Evolutionary conservation across 805 yeast genomes (phyloP), one percentile per base, ranked within the genome.

Genomic region (Yamadazyma kitorensis): DNA sequence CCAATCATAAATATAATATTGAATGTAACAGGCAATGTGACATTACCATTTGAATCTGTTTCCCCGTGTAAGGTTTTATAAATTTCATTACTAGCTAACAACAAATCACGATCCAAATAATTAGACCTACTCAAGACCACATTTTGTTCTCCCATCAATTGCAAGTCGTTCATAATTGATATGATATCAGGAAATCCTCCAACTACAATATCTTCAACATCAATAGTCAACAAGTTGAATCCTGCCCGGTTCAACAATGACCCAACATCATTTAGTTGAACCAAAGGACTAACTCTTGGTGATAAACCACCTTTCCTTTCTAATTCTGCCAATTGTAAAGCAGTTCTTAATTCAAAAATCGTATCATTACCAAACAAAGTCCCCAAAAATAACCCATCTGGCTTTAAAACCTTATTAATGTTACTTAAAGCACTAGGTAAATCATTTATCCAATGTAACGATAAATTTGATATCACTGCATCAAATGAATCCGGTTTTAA

Each of bases 361-460:
- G 94, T 82, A 51, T 86, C 95, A 8, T 89, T 91, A 14, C 91
- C 93, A 45, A 84, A 74, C 71, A 86, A 73, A 15, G 87, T 74
- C 2, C 85, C 94, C 69, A 86, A 70, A 45, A 86, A 83, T 50
- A 88, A 65, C 2, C 95, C 91, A 55, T 86, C 94, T 2, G 91
- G 91, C 40, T 75, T 76, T 23, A 86, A 63, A 17, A 83, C 68
- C 4, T 59, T 51, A 51, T 78, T 75, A 45, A 86, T 70, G 39
- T 74, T 69, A 12, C 58, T 55, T 33, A 86, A 68, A 2, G 77
- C 74, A 1, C 69, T 64, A 0, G 95, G 95, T n/a, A 86, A 68
- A 47, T 86, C 89, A 49, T 86, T 86, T 39, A 84, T 78, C 95
- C 95, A 86, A 55, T 86, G 95, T 52, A 86, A 52, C 15, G 85